These are phyloP conservation scores for Phytophthora foliorum DNA, from an alignment of 352 stramenopile species.

Conservation along the genomic window DNA sequence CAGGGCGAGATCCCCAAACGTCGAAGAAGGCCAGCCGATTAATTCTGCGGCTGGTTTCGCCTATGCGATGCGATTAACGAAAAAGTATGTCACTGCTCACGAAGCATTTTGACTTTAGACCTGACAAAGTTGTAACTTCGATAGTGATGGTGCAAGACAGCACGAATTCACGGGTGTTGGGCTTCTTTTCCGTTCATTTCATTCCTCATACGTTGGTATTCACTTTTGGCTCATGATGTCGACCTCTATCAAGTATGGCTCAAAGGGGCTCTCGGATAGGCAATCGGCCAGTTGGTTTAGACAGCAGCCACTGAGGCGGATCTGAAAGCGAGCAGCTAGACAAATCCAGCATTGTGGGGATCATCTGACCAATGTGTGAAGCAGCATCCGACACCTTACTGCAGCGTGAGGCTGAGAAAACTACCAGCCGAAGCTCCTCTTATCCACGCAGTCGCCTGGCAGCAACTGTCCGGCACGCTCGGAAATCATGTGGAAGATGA, in stretches of 20 bases:
- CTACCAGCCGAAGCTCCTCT: neutral
- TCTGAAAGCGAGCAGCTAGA: neutral
- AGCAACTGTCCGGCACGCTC: conserved; percentile 21
- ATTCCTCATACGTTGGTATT: neutral
- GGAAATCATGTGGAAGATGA: conserved; percentile 20
- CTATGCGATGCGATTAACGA: neutral
- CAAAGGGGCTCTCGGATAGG: conserved; percentile 18
- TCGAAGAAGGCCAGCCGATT: neutral
- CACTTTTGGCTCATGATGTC: neutral
- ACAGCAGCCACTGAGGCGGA: conserved; percentile 3
- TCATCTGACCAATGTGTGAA: conserved; percentile 14
- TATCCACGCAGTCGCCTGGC: conserved; percentile 4
- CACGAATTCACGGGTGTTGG: neutral
- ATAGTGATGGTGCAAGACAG: neutral
- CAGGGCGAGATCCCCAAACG: neutral
- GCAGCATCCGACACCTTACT: conserved; percentile 4
- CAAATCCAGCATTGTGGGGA: conserved; percentile 14
- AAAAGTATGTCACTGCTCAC: neutral
- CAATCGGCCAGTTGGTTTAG: conserved; percentile 18
- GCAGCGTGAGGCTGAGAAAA: neutral
- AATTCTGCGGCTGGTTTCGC: neutral
- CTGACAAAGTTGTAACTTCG: neutral
- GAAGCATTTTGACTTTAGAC: neutral
- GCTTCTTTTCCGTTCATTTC: neutral
- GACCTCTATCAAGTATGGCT: neutral